Evolutionary conservation across 371 early-diverging fungal genomes (phyloP), one percentile per base, ranked within the genome.

Genomic region (Fennellomyces sp.): DNA sequence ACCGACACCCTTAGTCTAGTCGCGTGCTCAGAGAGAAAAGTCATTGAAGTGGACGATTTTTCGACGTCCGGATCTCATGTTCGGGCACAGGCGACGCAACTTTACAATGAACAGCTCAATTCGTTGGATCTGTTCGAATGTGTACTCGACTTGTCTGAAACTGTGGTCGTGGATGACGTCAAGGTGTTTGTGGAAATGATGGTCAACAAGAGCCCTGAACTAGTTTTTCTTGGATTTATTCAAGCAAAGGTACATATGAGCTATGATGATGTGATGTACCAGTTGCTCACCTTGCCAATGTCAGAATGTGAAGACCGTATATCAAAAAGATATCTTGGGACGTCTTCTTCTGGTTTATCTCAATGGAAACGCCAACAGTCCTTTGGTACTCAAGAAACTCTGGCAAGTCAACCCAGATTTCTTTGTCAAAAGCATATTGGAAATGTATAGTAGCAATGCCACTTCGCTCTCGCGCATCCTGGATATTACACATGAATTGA

Each of bases 401-500:
- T 94, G 94, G 93, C 84, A 87, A 61, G 61, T 88, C 5, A 84
- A 88, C 26, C 84, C 82, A 4, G 71, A 75, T 0, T 64, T 91
- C 17, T 73, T 92, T 21, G 70, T 88, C 1, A 81, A 84, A 42
- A 88, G 87, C 10, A 76, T 94, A 2, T 60, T 91, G 28, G 92
- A 90, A 42, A 52, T 94, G 55, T 91, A 94, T 70, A 72, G 75
- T 10, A 85, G 88, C 58, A 93, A 94, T 58, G 84, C 88, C 13
- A 78, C 89, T 1, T 71, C 82, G 2, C 66, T 96, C 2, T 80
- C 89, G 4, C 84, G 94, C 11, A 88, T 94, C 21, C 68, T 94
- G 41, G 94, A 92, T 63, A 83, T 94, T 50, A 82, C 88, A 3
- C 93, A 94, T 57, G 94, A 94, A 50, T 69, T 94, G 52, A 90